Percentiles rank a stretch among this genome's conserved stretches.
These are phyloP conservation scores for Diaporthe vexans DNA, from an alignment of 2,329 filamentous ascomycete species.

Conservation along the genomic window DNA sequence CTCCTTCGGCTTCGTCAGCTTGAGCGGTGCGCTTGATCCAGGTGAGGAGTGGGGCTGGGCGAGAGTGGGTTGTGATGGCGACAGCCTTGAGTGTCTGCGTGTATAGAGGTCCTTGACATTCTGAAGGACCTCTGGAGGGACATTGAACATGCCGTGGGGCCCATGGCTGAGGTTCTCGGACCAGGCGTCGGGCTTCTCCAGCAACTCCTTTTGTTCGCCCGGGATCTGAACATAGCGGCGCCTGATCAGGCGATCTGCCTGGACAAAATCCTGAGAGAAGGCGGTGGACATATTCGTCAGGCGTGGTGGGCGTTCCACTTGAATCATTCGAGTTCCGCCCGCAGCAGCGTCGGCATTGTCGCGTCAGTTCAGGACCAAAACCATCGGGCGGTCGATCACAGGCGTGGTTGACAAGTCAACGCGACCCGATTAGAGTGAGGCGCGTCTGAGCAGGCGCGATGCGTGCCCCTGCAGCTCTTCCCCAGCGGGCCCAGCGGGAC, in stretches of 20 bases:
- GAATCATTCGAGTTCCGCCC: constrained; percentile 1
- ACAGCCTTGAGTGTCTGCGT: constrained; percentile 40
- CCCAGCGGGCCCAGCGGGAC: constrained; percentile 8
- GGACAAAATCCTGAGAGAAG: constrained; percentile 44
- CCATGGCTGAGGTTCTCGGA: constrained; percentile 44
- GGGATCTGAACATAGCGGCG: constrained; percentile 60
- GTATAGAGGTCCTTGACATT: constrained; percentile 45
- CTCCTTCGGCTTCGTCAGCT: background rate
- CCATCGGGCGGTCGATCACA: background rate
- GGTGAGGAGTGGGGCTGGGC: background rate
- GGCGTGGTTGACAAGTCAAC: constrained; percentile 14
- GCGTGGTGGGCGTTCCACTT: constrained; percentile 7
- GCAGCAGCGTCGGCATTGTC: constrained; percentile 11
- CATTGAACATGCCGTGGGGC: constrained; percentile 48
- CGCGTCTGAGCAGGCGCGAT: constrained; percentile 24
- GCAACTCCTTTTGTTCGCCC: constrained; percentile 62
- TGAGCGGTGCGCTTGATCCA: background rate
- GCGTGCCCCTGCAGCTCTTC: constrained; percentile 4
- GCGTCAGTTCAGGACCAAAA: background rate
- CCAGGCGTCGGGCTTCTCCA: constrained; percentile 60
- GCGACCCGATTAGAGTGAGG: constrained; percentile 19
- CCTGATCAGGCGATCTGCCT: constrained; percentile 53
- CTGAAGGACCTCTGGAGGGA: constrained; percentile 52
- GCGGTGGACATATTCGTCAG: constrained; percentile 34
- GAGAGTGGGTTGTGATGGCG: constrained; percentile 42